Evolutionary conservation across 805 yeast genomes (phyloP).

Genomic region (Candida parachauliodes): DNA sequence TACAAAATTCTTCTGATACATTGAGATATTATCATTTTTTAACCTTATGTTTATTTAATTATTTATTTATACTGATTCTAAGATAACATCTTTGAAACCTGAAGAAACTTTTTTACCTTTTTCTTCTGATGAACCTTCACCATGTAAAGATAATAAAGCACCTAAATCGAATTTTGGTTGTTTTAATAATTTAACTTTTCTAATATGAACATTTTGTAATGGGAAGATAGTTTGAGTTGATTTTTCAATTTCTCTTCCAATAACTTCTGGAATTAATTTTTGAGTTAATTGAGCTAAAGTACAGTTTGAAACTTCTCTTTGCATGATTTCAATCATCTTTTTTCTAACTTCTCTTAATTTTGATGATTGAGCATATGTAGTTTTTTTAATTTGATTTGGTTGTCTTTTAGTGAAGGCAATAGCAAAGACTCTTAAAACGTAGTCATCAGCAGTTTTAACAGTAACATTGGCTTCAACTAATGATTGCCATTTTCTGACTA

Average conservation of each 20-base stretch:
- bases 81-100: slow-evolving; percentile 98
- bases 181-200: slow-evolving; percentile 98
- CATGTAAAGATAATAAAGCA: slow-evolving; percentile 93
- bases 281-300: slow-evolving; percentile 95
- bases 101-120: slow-evolving; percentile 97
- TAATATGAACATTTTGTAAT: slow-evolving; percentile 96
- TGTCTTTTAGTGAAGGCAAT: slow-evolving; percentile 99
- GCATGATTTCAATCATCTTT: slow-evolving; percentile 93
- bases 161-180: slow-evolving; percentile 99
- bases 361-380: slow-evolving; percentile 96
- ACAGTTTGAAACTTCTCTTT: slow-evolving; percentile 91
- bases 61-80: slow-evolving; percentile 78
- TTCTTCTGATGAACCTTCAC: slow-evolving; percentile 85
- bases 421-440: slow-evolving; percentile 93
- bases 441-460: slow-evolving; percentile 96
- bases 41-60: background rate
- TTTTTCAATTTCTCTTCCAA: slow-evolving; percentile 98
- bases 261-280: slow-evolving; percentile 97
- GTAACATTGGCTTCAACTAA: slow-evolving; percentile 97
- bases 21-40: background rate
- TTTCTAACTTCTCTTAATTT: slow-evolving; percentile 97
- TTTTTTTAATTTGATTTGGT: slow-evolving; percentile 95
- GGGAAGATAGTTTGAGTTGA: slow-evolving; percentile 94
- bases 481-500: slow-evolving; percentile 99
- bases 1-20: slow-evolving; percentile 2